phyloP scores from a whole-genome alignment of 176 grass and related monocot species.

The Avena sativa region DNA sequence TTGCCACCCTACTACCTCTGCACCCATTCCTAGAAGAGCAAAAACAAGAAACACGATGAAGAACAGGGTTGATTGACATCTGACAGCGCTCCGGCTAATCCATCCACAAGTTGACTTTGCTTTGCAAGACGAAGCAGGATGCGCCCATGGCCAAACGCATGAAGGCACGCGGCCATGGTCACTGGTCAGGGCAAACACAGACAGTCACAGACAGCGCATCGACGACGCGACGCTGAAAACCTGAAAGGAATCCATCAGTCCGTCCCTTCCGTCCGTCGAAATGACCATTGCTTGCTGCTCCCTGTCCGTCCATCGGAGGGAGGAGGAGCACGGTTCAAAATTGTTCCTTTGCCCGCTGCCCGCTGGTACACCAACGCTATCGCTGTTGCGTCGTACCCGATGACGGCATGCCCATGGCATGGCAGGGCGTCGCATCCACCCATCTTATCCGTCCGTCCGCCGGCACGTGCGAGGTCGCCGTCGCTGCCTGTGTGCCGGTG shows the following conservation, averaged over 20 bases:
- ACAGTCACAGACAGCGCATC: background rate
- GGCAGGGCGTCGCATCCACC: slow-evolving; percentile 27
- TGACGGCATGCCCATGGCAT: slow-evolving; percentile 1
- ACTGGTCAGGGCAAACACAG: background rate
- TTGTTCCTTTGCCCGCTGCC: background rate
- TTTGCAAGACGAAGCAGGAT: background rate
- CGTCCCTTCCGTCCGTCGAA: background rate
- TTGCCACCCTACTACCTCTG: background rate
- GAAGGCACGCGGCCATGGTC: slow-evolving; percentile 21
- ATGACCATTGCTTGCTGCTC: background rate
- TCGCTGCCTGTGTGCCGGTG: slow-evolving; percentile 7
- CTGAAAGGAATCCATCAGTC: slow-evolving; percentile 8
- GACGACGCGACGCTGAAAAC: slow-evolving; percentile 18
- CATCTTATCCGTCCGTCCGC: slow-evolving; percentile 41
- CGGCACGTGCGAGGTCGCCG: slow-evolving; percentile 42
- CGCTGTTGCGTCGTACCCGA: slow-evolving; percentile 7
- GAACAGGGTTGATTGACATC: slow-evolving; percentile 26
- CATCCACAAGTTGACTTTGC: slow-evolving; percentile 9
- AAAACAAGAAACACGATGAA: background rate
- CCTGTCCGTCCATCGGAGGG: background rate
- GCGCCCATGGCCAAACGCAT: background rate
- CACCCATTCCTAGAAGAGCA: slow-evolving; percentile 4
- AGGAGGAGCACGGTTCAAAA: background rate
- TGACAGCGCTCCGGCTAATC: slow-evolving; percentile 13
- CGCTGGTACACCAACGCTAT: background rate